Evolutionary conservation across 805 yeast species (phyloP), one percentile per base, ranked within the genome.

Genomic region (Saccharomycopsis sp.): DNA sequence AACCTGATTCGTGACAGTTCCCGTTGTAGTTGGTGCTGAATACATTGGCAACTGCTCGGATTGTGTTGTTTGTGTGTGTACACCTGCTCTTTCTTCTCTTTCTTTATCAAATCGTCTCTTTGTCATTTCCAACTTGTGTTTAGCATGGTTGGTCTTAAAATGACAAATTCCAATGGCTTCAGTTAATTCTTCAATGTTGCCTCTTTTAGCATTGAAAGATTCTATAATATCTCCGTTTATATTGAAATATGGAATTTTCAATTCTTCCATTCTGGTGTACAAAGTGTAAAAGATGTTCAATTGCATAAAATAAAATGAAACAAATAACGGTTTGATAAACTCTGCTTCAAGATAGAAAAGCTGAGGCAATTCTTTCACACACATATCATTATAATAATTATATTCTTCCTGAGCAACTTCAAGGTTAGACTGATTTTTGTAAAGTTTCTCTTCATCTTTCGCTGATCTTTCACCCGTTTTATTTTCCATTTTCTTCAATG

Each of bases 181-280:
- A 1, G 96, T 72, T 58, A 78, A 81, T 58, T 89, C 96, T 59
- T 88, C 95, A 40, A 90, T 77, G 54, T 87, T 81, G 33, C 97
- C 98, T 62, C 95, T 80, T 68, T 93, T 93, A 51, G 70, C 71
- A 26, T 61, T 64, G 65, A 81, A 93, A 2, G 89, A 82, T 60
- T 85, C 90, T 44, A 84, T 71, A 51, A 93, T 85, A 60, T 88
- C 97, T 37, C 85, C 72, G 41, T 77, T 70, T 59, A 93, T 70
- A 61, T 93, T 95, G 64, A 93, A 93, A 66, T 93, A 93, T 13
- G 97, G 96, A 54, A 93, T 93, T 67, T 93, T 88, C 85, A 90
- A 80, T 60, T 86, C 95, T 66, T 90, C 96, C 86, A 90, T 85
- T 56, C 85, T 77, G 59, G 75, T 82, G 69, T 85, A 89, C 51